A percentile compares a stretch with the other conserved stretches of the same genome.
Evolutionary conservation across 768 basidiomycete genomes (phyloP).

Genomic region (Phanerochaete carnosa): DNA sequence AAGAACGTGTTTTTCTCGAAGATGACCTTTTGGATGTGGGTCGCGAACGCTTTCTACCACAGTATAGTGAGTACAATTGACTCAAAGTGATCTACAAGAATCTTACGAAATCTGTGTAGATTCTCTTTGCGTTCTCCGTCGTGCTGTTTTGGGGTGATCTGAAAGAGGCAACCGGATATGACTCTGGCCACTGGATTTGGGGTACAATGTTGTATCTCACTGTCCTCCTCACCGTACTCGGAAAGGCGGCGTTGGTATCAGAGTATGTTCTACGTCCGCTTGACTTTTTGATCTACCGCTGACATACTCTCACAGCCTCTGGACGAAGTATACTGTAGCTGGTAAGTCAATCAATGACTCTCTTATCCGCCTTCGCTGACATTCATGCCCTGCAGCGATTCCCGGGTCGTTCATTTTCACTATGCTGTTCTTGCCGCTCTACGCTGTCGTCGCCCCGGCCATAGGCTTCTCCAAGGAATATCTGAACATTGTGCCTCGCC

Average conservation of each 20-base stretch:
- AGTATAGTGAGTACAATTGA: conserved; percentile 59
- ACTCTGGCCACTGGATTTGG: conserved; percentile 98
- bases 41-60: conserved; percentile 86
- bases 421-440: conserved; percentile 92
- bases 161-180: conserved; percentile 73
- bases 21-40: conserved; percentile 90
- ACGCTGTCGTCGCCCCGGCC: conserved; percentile 81
- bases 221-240: conserved; percentile 90
- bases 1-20: conserved; percentile 91
- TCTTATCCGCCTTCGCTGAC: neutral
- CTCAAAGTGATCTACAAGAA: neutral
- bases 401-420: conserved; percentile 96
- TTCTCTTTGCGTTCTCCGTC: conserved; percentile 84
- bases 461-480: conserved; percentile 92
- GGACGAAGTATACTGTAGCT: conserved; percentile 99
- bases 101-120: conserved; percentile 38
- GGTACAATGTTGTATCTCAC: conserved; percentile 94
- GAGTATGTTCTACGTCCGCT: conserved; percentile 62
- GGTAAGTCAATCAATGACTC: conserved; percentile 39
- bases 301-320: conserved; percentile 56
- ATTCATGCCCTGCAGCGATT: conserved; percentile 55
- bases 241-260: conserved; percentile 95
- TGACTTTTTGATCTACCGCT: neutral
- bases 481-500: conserved; percentile 78
- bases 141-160: conserved; percentile 93